phyloP scores from a whole-genome alignment of 2,329 filamentous ascomycete species.

The Magnaporthiopsis poae region DNA sequence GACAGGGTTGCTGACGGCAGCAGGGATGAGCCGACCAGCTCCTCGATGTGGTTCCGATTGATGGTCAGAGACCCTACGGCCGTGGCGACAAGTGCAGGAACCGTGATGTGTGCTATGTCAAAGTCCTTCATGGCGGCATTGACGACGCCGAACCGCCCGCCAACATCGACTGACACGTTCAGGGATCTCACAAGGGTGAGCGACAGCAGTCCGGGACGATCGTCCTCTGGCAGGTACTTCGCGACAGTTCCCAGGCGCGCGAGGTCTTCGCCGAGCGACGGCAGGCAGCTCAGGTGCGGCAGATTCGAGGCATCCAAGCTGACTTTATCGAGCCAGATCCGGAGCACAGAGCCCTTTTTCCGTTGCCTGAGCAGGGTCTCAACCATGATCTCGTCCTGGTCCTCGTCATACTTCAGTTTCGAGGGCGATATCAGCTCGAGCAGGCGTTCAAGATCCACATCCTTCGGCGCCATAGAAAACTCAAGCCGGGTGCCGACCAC shows the following conservation, averaged over 20 bases:
- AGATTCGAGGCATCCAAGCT: constrained; percentile 54
- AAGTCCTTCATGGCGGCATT: constrained; percentile 49
- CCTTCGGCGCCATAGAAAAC: constrained; percentile 62
- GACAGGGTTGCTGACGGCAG: constrained; percentile 19
- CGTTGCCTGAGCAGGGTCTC: constrained; percentile 82
- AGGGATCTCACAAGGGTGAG: constrained; percentile 58
- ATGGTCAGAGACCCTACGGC: constrained; percentile 56
- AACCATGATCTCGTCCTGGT: constrained; percentile 86
- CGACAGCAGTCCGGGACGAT: constrained; percentile 77
- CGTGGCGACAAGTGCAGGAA: constrained; percentile 75
- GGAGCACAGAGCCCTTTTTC: constrained; percentile 73
- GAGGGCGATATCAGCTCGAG: constrained; percentile 83
- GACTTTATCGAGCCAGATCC: constrained; percentile 56
- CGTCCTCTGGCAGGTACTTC: constrained; percentile 92
- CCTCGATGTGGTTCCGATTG: constrained; percentile 56
- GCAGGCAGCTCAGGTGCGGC: constrained; percentile 56
- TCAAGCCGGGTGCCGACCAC: constrained; percentile 60
- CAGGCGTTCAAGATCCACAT: constrained; percentile 71
- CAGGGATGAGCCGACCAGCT: constrained; percentile 52
- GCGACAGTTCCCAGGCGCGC: constrained; percentile 75
- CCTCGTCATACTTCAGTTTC: constrained; percentile 74
- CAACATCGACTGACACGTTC: constrained; percentile 52
- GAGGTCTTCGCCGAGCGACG: constrained; percentile 66
- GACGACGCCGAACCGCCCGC: constrained; percentile 57
- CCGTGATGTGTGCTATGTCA: constrained; percentile 70